phyloP scores from a whole-genome alignment of 2,329 filamentous ascomycete genomes.

The Fusarium hainanense region DNA sequence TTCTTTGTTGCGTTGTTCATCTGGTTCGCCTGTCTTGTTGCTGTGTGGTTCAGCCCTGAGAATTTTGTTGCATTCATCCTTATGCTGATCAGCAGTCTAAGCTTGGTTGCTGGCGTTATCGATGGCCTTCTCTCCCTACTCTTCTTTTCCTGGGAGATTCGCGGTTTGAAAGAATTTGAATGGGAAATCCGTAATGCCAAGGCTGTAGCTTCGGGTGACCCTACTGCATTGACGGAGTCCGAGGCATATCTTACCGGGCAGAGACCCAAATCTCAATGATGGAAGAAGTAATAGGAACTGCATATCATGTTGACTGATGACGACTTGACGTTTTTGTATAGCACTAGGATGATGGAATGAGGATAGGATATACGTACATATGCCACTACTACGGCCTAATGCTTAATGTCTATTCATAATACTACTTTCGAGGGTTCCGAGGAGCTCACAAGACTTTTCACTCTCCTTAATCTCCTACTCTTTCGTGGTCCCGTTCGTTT shows the following conservation, averaged over 20 bases:
- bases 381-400: slow-evolving; percentile 29
- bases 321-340: slow-evolving; percentile 34
- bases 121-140: slow-evolving; percentile 88
- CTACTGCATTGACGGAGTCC: slow-evolving; percentile 35
- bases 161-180: slow-evolving; percentile 88
- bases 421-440: slow-evolving; percentile 19
- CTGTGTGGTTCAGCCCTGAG: slow-evolving; percentile 84
- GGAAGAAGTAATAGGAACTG: background rate
- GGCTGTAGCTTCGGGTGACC: slow-evolving; percentile 52
- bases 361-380: slow-evolving; percentile 30
- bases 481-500: background rate
- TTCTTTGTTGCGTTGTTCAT: slow-evolving; percentile 76
- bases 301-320: slow-evolving; percentile 28
- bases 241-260: slow-evolving; percentile 22
- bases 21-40: slow-evolving; percentile 79
- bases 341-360: slow-evolving; percentile 39
- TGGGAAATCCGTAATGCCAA: slow-evolving; percentile 86
- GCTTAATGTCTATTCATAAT: slow-evolving; percentile 47
- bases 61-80: slow-evolving; percentile 85
- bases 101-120: slow-evolving; percentile 78
- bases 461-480: background rate
- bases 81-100: slow-evolving; percentile 81
- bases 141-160: slow-evolving; percentile 86
- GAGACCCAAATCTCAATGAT: slow-evolving; percentile 36
- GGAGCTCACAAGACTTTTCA: background rate